Conservation (phyloP, 768 basidiomycete genomes). For the Megacollybia marginata region DNA sequence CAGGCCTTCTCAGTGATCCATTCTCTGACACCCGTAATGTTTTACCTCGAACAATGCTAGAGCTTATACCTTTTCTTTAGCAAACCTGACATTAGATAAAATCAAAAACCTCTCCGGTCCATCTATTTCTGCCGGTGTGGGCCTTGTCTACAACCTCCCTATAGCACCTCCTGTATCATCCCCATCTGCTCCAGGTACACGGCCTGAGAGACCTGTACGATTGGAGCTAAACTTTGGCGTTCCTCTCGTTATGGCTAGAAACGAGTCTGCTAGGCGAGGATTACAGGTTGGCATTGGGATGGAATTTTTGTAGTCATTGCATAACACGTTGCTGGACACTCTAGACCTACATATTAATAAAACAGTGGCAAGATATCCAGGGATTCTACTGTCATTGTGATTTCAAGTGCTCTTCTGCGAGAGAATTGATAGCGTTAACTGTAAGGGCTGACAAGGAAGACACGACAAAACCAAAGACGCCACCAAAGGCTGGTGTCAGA, state of each 20-base stretch:
- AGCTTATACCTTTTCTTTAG: too few species aligned
- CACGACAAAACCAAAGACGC: conserved; percentile 58
- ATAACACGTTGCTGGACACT: background rate
- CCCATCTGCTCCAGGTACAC: too few species aligned
- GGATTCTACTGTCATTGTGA: too few species aligned
- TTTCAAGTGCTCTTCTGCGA: conserved; percentile 30
- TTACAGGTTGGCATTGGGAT: conserved; percentile 63
- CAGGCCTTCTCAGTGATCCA: conserved; percentile 59
- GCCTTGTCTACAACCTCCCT: conserved; percentile 77
- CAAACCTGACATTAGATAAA: too few species aligned
- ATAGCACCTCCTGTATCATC: too few species aligned
- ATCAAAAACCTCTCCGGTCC: conserved; percentile 29
- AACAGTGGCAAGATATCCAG: too few species aligned
- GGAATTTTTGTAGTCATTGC: conserved; percentile 43
- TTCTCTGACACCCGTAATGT: conserved; percentile 28
- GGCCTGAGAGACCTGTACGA: conserved; percentile 42
- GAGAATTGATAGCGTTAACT: conserved; percentile 27
- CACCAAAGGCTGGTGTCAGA: conserved; percentile 67
- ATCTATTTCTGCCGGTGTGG: conserved; percentile 74
- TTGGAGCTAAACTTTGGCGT: conserved; percentile 86
- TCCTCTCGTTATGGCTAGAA: conserved; percentile 60
- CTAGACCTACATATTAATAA: too few species aligned
- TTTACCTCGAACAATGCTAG: too few species aligned
- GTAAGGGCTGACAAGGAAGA: conserved; percentile 51
- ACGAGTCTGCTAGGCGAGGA: conserved; percentile 48